A percentile compares a stretch with the other conserved stretches of the same genome.
These are phyloP conservation scores for Daucus carota DNA, from an alignment of 129 eudicot species.

Conservation along the genomic window DNA sequence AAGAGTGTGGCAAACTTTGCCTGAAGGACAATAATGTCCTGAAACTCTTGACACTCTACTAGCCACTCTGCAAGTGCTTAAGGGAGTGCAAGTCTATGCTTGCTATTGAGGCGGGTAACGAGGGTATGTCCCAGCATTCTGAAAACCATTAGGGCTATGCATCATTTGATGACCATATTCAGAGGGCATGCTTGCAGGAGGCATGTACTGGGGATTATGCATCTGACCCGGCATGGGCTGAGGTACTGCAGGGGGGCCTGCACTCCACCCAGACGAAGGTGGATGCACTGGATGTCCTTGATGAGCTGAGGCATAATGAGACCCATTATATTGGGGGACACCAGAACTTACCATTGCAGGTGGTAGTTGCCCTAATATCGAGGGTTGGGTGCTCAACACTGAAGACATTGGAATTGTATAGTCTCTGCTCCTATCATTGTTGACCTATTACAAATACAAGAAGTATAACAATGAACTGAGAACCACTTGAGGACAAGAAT, in stretches of 20 bases:
- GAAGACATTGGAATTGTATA: slow-evolving; percentile 59
- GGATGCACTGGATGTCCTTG: slow-evolving; percentile 42
- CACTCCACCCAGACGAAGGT: slow-evolving; percentile 59
- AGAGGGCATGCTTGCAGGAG: slow-evolving; percentile 23
- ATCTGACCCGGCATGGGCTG: slow-evolving; percentile 43
- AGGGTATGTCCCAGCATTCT: slow-evolving; percentile 44
- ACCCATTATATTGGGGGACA: slow-evolving; percentile 30
- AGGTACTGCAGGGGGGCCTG: slow-evolving; percentile 30
- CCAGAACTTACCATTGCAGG: slow-evolving; percentile 42
- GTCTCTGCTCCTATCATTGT: slow-evolving; percentile 94
- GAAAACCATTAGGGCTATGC: slow-evolving; percentile 44
- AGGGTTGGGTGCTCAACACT: slow-evolving; percentile 52
- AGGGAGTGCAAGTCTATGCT: slow-evolving; percentile 25
- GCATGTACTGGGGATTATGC: slow-evolving; percentile 69
- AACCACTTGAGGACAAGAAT: neutral
- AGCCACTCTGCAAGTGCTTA: slow-evolving; percentile 39
- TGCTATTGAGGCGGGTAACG: slow-evolving; percentile 62
- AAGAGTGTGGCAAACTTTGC: neutral
- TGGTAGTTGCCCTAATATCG: slow-evolving; percentile 79
- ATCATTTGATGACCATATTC: slow-evolving; percentile 28
- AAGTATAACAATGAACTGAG: neutral
- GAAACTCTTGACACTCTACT: slow-evolving; percentile 2
- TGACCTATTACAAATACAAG: slow-evolving; percentile 37
- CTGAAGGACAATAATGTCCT: neutral
- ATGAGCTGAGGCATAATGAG: slow-evolving; percentile 54